Conservation (phyloP, 108 stramenopile species). For the Cylindrotheca fusiformis region DNA sequence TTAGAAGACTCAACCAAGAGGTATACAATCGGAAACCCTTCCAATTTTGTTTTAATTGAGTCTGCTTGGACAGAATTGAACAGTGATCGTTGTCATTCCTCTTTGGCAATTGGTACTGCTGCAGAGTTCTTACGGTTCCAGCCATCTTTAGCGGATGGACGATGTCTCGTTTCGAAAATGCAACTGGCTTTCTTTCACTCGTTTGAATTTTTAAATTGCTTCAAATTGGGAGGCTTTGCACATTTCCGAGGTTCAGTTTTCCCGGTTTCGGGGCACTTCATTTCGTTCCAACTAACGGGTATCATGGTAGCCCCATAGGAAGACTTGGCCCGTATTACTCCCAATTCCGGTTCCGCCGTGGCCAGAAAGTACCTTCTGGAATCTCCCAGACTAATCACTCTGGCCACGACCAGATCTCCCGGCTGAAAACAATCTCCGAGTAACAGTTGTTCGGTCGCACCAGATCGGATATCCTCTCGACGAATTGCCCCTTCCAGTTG, state of each 20-base stretch:
- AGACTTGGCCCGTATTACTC: constrained; percentile 77
- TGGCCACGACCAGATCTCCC: constrained; percentile 78
- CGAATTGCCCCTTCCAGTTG: constrained; percentile 49
- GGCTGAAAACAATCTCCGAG: constrained; percentile 72
- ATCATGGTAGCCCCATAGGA: constrained; percentile 60
- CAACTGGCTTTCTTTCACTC: too few species aligned
- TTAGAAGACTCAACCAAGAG: too few species aligned
- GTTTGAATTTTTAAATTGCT: neutral
- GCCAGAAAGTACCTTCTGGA: constrained; percentile 74
- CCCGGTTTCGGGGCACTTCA: constrained; percentile 81
- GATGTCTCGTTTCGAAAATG: too few species aligned
- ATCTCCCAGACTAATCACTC: constrained; percentile 80
- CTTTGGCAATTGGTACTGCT: too few species aligned
- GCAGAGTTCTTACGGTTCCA: too few species aligned
- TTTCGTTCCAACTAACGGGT: constrained; percentile 91
- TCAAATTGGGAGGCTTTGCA: constrained; percentile 64
- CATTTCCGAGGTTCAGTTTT: constrained; percentile 82
- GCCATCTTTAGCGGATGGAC: too few species aligned
- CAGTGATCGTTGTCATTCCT: too few species aligned
- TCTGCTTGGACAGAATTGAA: too few species aligned
- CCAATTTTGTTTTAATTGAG: too few species aligned
- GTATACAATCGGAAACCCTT: too few species aligned
- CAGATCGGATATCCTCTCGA: constrained; percentile 68
- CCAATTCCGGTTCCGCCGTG: constrained; percentile 88
- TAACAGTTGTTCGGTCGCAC: constrained; percentile 54